Evolutionary conservation across 148 eudicot species (phyloP).

Genomic region (Chenopodium suecicum): DNA sequence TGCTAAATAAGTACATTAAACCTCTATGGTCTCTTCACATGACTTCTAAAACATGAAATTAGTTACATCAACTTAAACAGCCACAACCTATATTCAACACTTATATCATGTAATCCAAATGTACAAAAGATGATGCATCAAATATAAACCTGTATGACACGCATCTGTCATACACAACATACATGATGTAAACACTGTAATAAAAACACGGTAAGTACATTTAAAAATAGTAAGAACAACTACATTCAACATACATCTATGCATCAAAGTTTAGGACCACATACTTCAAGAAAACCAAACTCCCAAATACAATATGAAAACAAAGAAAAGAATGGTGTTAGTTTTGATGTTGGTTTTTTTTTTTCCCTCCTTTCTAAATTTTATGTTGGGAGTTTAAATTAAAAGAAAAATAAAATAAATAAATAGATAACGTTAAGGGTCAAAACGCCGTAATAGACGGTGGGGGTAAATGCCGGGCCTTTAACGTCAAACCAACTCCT

Average conservation of each 20-base stretch:
- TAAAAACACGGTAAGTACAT: too few relatives aligned
- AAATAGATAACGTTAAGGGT: background rate
- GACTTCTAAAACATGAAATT: background rate
- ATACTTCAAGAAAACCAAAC: conserved; percentile 6
- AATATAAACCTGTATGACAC: too few relatives aligned
- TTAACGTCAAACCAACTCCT: conserved; percentile 18
- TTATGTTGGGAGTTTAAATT: conserved; percentile 4
- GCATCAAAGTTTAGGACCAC: background rate
- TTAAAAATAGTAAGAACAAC: background rate
- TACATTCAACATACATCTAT: background rate
- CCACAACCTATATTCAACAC: background rate
- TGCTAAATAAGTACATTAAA: background rate
- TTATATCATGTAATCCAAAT: background rate
- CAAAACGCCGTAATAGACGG: conserved; percentile 15
- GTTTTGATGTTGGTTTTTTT: background rate
- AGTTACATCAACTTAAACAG: background rate
- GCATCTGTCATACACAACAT: too few relatives aligned
- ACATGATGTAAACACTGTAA: too few relatives aligned
- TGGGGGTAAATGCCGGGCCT: conserved; percentile 10
- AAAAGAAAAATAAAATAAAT: background rate
- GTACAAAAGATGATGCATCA: too few relatives aligned
- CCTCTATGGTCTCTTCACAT: background rate
- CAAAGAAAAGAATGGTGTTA: background rate
- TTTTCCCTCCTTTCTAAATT: background rate
- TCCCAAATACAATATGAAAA: background rate